Conservation (phyloP, 805 yeast genomes). For the Lachancea sp. region DNA sequence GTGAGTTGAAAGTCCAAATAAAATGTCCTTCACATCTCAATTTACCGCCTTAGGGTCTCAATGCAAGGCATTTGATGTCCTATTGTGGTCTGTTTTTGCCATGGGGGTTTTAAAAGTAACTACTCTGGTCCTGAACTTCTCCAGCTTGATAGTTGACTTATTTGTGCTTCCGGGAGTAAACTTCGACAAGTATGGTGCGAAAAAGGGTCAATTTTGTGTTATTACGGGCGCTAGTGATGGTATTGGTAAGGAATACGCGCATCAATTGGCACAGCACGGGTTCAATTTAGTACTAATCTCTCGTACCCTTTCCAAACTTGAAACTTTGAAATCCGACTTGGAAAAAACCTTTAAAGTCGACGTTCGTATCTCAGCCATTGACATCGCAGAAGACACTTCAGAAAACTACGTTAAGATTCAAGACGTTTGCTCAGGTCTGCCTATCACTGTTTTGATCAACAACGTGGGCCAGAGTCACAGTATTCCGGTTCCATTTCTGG, state of each 20-base stretch:
- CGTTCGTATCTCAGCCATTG: slow-evolving; percentile 67
- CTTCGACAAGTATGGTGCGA: slow-evolving; percentile 69
- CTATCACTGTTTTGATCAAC: slow-evolving; percentile 73
- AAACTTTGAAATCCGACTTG: slow-evolving; percentile 56
- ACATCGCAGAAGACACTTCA: slow-evolving; percentile 59
- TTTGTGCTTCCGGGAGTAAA: slow-evolving; percentile 55
- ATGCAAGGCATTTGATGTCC: slow-evolving; percentile 21
- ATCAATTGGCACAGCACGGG: slow-evolving; percentile 79
- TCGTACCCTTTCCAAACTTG: slow-evolving; percentile 74
- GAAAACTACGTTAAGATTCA: slow-evolving; percentile 50
- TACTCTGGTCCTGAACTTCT: slow-evolving; percentile 41
- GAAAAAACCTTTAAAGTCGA: slow-evolving; percentile 51
- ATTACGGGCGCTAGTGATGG: slow-evolving; percentile 98
- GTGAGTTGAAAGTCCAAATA: neutral
- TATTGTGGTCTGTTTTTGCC: slow-evolving; percentile 41
- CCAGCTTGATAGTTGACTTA: slow-evolving; percentile 52
- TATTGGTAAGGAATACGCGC: slow-evolving; percentile 86
- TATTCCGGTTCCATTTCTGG: slow-evolving; percentile 88
- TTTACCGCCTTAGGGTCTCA: slow-evolving; percentile 15
- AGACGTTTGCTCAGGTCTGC: slow-evolving; percentile 42
- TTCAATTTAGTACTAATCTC: slow-evolving; percentile 80
- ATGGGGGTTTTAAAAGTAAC: slow-evolving; percentile 61
- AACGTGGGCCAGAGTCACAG: slow-evolving; percentile 94
- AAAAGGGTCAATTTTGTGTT: slow-evolving; percentile 76
- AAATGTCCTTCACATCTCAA: slow-evolving; percentile 19